Evolutionary conservation across 345 rosid species (phyloP), one percentile per base, ranked within the genome.

Genomic region (Chamaenerion angustifolium): DNA sequence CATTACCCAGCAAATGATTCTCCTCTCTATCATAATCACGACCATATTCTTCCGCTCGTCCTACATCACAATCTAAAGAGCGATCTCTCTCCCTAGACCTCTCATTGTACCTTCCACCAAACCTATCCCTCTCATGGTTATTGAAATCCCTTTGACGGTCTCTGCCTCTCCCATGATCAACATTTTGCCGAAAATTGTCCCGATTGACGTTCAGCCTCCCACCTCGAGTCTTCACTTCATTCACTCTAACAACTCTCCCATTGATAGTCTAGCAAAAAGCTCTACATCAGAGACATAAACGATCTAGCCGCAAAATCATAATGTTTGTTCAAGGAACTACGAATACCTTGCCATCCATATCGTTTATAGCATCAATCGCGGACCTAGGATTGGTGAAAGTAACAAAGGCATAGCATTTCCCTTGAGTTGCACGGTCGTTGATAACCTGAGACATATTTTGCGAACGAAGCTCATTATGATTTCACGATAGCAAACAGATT

Each of bases 341-440:
- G 17, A 16, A 52, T 83, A 90, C 98, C 88, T 81, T 73, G 56
- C 92, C 98, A 64, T 90, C 67, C 98, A 83, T 86, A 63, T 80
- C 83, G 54, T 54, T 71, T 45, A 90, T 86, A 54, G 98, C 98
- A 62, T 77, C 92, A 69, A 57, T 55, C 6, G 84, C 95, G 0
- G 92, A 83, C 52, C 94, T 64, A 47, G 82, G 95, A 53, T 78
- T 83, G 40, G 80, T 57, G 57, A 71, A 90, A 46, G 95, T 90
- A 47, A 86, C 92, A 60, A 90, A 86, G 48, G 88, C 84, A 56
- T 77, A 86, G 66, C 92, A 83, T 63, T 79, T 85, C 57, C 95
- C 97, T 58, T 83, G 79, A 12, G 82, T 63, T 25, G 72, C 58
- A 15, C 68, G 74, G 45, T 89, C 95, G 60, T 77, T 82, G 19